Conservation (phyloP, 257 asterid species). For the Capsicum baccatum region DNA sequence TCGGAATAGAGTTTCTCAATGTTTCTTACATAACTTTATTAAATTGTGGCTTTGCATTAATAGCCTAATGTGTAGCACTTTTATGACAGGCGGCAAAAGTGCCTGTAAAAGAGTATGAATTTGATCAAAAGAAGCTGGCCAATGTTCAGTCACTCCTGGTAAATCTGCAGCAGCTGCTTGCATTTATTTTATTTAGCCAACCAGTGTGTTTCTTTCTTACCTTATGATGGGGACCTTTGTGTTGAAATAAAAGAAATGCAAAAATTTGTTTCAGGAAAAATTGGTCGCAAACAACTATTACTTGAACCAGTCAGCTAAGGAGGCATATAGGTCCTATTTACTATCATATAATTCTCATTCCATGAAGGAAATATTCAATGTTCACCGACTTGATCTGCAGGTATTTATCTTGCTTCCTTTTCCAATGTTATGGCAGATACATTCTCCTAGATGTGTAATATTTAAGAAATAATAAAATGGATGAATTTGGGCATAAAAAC, state of each 20-base stretch:
- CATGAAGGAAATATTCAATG: constrained; percentile 90
- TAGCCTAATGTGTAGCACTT: constrained; percentile 1
- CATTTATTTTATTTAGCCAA: neutral
- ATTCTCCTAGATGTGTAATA: neutral
- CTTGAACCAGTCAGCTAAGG: constrained; percentile 88
- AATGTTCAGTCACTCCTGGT: constrained; percentile 91
- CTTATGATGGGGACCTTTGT: neutral
- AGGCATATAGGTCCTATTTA: constrained; percentile 86
- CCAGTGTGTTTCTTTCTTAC: neutral
- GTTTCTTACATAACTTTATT: neutral
- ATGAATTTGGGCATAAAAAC: neutral
- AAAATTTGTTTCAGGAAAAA: constrained; percentile 58
- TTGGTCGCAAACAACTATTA: constrained; percentile 72
- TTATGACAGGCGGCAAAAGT: constrained; percentile 86
- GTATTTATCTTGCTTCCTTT: constrained; percentile 43
- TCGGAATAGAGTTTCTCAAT: neutral
- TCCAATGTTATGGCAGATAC: neutral
- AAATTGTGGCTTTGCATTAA: neutral
- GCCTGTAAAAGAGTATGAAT: constrained; percentile 85
- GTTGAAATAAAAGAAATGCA: neutral
- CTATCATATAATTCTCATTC: constrained; percentile 92
- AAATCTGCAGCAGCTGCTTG: constrained; percentile 37
- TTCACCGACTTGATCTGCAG: constrained; percentile 85
- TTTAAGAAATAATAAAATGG: neutral
- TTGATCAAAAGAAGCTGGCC: constrained; percentile 69